Percentiles rank a stretch among this genome's conserved stretches.
These are phyloP conservation scores for Myochromella boudieri DNA, from an alignment of 768 basidiomycete genomes.

Conservation along the genomic window DNA sequence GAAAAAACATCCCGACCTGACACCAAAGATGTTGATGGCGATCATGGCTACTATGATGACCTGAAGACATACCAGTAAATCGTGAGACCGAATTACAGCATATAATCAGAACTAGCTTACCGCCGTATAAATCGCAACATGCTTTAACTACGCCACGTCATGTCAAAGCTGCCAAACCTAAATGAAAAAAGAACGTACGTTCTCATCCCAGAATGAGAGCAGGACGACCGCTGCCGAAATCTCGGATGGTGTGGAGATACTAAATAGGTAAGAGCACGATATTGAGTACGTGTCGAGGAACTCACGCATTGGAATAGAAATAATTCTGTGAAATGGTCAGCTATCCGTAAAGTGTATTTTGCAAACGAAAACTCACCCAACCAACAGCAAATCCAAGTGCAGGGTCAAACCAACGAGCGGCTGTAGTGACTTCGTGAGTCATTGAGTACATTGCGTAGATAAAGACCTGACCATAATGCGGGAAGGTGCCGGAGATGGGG, in stretches of 20 bases:
- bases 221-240: conserved; percentile 71
- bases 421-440: conserved; percentile 23
- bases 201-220: conserved; percentile 69
- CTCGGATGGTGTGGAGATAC: conserved; percentile 72
- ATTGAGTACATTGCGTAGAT: background rate
- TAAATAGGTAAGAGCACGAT: conserved; percentile 15
- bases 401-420: conserved; percentile 57
- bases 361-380: conserved; percentile 36
- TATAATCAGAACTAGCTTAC: conserved; percentile 23
- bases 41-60: conserved; percentile 57
- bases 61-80: conserved; percentile 3
- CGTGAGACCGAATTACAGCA: background rate
- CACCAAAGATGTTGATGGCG: conserved; percentile 68
- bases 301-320: conserved; percentile 42
- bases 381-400: conserved; percentile 59
- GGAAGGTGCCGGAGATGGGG: conserved; percentile 77
- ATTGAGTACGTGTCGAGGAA: background rate
- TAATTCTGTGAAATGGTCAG: conserved; percentile 32
- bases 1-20: conserved; percentile 48
- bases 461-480: conserved; percentile 54
- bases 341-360: background rate
- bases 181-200: conserved; percentile 32
- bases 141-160: conserved; percentile 35
- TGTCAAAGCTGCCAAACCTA: background rate
- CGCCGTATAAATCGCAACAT: conserved; percentile 57